Conservation (phyloP, 352 stramenopile genomes). For the Phytophthora macrochlamydospora region DNA sequence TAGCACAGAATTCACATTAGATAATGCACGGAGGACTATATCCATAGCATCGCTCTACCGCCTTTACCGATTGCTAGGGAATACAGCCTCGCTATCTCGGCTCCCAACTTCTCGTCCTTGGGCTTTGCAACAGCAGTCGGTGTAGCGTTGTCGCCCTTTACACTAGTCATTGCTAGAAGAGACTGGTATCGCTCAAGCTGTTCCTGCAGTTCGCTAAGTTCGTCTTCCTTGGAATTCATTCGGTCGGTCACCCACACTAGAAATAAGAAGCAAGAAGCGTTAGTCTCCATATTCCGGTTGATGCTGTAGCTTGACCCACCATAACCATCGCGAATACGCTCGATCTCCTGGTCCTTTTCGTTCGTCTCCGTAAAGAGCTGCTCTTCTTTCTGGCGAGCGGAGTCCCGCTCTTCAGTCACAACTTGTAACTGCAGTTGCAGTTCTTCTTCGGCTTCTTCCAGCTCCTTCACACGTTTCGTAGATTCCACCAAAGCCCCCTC, state of each 20-base stretch:
- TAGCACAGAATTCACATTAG: constrained; percentile 3
- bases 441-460: constrained; percentile 82
- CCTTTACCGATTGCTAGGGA: constrained; percentile 38
- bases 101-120: constrained; percentile 25
- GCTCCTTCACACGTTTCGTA: constrained; percentile 46
- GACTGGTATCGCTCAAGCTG: constrained; percentile 86
- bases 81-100: constrained; percentile 49
- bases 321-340: constrained; percentile 87
- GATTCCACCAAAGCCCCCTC: constrained; percentile 47
- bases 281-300: not conserved
- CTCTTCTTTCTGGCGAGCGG: constrained; percentile 83
- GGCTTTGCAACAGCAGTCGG: constrained; percentile 8
- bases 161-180: constrained; percentile 65
- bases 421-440: constrained; percentile 82
- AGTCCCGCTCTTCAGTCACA: constrained; percentile 84
- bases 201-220: constrained; percentile 83
- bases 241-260: constrained; percentile 88
- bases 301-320: constrained; percentile 35
- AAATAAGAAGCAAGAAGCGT: constrained; percentile 9
- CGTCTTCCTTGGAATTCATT: constrained; percentile 90
- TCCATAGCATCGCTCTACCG: too few species aligned
- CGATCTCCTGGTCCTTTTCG: constrained; percentile 89
- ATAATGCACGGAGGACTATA: not conserved
- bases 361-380: constrained; percentile 83
- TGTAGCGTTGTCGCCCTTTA: constrained; percentile 11